Percentiles rank a stretch among this genome's conserved stretches.
These are phyloP conservation scores for Globisporangium okanoganense DNA, from an alignment of 352 stramenopile genomes.

Conservation along the genomic window DNA sequence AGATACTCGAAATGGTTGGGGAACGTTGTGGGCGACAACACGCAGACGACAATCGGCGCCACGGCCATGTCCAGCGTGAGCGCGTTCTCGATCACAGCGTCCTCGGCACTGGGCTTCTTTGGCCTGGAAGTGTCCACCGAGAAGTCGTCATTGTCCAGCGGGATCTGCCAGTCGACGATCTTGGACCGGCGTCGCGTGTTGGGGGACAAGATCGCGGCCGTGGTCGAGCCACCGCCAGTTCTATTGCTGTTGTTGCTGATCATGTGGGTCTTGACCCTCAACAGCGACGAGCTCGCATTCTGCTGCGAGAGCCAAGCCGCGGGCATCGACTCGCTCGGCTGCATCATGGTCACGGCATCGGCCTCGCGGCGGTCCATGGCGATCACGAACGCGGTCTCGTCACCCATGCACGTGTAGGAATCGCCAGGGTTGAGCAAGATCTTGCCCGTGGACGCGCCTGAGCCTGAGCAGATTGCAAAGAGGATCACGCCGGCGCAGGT, in stretches of 20 bases:
- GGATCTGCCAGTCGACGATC: conserved; percentile 29
- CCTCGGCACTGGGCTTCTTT: conserved; percentile 26
- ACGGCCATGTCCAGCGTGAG: conserved; percentile 41
- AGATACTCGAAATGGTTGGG: conserved; percentile 76
- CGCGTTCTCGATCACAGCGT: conserved; percentile 53
- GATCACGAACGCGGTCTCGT: conserved; percentile 74
- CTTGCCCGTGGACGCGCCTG: conserved; percentile 19
- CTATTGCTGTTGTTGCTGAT: conserved; percentile 6
- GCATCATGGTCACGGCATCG: conserved; percentile 35
- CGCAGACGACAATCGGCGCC: conserved; percentile 68
- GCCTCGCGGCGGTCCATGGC: conserved; percentile 55
- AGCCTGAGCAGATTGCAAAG: conserved; percentile 53
- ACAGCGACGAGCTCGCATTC: neutral
- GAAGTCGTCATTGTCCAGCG: conserved; percentile 7
- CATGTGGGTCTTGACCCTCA: conserved; percentile 14
- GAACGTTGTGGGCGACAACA: conserved; percentile 54
- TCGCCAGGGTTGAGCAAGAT: conserved; percentile 79
- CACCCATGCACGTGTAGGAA: conserved; percentile 64
- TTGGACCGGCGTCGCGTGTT: conserved; percentile 23
- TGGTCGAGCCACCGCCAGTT: neutral
- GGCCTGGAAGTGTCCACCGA: neutral
- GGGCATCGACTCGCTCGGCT: conserved; percentile 10
- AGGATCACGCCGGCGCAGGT: conserved; percentile 75
- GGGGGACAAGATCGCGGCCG: neutral
- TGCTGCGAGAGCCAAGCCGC: conserved; percentile 23